A percentile compares a stretch with the other conserved stretches of the same genome.
These are phyloP conservation scores for Graphiopsis chlorocephala DNA, from an alignment of 2,329 filamentous ascomycete species.

Conservation along the genomic window DNA sequence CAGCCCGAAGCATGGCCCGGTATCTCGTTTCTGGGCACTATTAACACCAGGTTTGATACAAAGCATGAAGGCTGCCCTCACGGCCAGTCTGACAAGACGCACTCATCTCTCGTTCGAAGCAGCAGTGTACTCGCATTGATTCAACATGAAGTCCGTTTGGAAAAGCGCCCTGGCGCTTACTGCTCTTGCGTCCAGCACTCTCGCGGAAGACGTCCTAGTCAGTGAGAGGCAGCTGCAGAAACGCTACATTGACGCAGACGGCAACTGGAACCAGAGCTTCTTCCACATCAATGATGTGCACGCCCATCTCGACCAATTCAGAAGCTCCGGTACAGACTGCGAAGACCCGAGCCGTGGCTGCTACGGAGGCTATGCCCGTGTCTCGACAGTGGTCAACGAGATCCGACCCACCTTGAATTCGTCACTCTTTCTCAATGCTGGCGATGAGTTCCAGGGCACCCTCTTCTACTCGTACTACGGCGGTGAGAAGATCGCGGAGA, in stretches of 20 bases:
- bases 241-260: conserved; percentile 23
- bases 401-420: conserved; percentile 58
- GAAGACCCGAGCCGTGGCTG: conserved; percentile 56
- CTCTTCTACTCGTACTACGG: conserved; percentile 66
- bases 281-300: conserved; percentile 71
- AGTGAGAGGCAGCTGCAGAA: conserved; percentile 23
- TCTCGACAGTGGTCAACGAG: conserved; percentile 59
- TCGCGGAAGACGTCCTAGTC: conserved; percentile 25
- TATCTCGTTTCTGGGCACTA: conserved; percentile 5
- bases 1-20: neutral
- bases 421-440: conserved; percentile 62
- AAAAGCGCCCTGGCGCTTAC: neutral
- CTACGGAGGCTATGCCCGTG: conserved; percentile 63
- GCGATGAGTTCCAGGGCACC: conserved; percentile 69
- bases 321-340: conserved; percentile 61
- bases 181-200: neutral
- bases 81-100: neutral
- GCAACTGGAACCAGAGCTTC: conserved; percentile 45
- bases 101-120: neutral
- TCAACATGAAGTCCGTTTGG: neutral
- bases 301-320: conserved; percentile 63
- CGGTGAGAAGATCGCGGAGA: conserved; percentile 66
- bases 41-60: neutral
- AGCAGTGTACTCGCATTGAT: neutral
- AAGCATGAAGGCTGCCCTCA: neutral